Evolutionary conservation across 495 filamentous ascomycete genomes (phyloP), one percentile per base, ranked within the genome.

Genomic region (Saxophila tyrrhenica): DNA sequence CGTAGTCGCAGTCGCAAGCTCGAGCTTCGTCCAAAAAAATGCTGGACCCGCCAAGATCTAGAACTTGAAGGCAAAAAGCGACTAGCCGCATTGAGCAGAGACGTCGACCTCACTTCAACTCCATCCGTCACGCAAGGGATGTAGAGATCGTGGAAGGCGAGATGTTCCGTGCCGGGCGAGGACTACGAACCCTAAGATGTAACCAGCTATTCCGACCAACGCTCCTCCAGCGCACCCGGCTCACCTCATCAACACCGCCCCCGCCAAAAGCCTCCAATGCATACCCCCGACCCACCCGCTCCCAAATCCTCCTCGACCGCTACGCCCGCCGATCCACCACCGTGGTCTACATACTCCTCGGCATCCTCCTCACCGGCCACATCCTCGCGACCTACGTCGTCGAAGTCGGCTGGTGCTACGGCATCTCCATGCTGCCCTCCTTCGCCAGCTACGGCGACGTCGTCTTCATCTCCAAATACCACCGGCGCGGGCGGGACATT

Each of bases 401-500:
- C 62, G 35, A 21, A 35, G 41, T 65, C 29, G 17, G 21, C 1
- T 0, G 22, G 21, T 54, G 55, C 15, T 39, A 17, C 10, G 67
- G 69, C 51, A 54, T 65, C 49, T 57, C 49, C 50, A 71, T 71
- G 67, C 24, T 63, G 10, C 69, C 69, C 24, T 69, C 66, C 2
- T 60, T 69, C 15, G 52, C 48, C 23, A 25, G 48, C 25, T 24
- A 10, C n/a, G 56, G 55, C 29, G 60, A 64, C 24, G 53, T 29
- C 23, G 25, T 67, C 11, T 46, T 69, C 3, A 58, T 85, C n/a
- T 81, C 77, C 39, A 77, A 79, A 47, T 64, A 73, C 22, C 77
- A 86, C 69, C 73, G 80, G 0, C 74, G 80, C 39, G 90, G 91
- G 7, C 76, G 82, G 24, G 77, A 74, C 48, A 71, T 95, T 16